Evolutionary conservation across 2,329 filamentous ascomycete species (phyloP).

Genomic region (Lecanosticta acicola): DNA sequence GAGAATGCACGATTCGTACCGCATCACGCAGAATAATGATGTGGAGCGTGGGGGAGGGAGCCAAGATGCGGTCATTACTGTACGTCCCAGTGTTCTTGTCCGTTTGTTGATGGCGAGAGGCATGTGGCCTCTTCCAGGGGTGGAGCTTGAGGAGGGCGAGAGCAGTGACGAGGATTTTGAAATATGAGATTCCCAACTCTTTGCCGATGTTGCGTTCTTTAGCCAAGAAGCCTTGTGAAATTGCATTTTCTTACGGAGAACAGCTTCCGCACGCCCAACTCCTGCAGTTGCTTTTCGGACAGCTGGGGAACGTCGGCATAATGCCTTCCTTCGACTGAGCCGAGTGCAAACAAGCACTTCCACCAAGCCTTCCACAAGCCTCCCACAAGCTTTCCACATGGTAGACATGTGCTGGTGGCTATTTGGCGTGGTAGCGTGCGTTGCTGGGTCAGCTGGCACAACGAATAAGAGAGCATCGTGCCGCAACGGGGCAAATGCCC

Average conservation of each 20-base stretch:
- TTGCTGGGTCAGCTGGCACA: neutral
- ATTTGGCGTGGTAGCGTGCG: too few species aligned
- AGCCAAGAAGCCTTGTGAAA: too few species aligned
- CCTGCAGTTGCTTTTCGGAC: conserved; percentile 26
- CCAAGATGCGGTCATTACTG: conserved; percentile 53
- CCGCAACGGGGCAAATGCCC: neutral
- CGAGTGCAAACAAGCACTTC: too few species aligned
- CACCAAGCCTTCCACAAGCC: too few species aligned
- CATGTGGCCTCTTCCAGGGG: neutral
- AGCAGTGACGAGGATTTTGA: neutral
- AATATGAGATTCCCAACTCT: too few species aligned
- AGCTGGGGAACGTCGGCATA: conserved; percentile 19
- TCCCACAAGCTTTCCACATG: too few species aligned
- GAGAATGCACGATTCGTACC: conserved; percentile 55
- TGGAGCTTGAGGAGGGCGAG: neutral
- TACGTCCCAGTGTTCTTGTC: conserved; percentile 17
- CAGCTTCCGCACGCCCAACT: conserved; percentile 26
- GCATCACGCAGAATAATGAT: conserved; percentile 59
- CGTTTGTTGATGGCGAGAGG: neutral
- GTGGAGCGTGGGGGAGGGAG: conserved; percentile 53
- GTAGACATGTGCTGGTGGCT: too few species aligned
- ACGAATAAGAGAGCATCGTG: neutral
- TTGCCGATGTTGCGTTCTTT: too few species aligned
- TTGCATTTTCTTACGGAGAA: neutral
- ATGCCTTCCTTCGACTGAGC: conserved; percentile 12